These are phyloP conservation scores for Acacia acuminata DNA, from an alignment of 306 rosid genomes.

Conservation along the genomic window DNA sequence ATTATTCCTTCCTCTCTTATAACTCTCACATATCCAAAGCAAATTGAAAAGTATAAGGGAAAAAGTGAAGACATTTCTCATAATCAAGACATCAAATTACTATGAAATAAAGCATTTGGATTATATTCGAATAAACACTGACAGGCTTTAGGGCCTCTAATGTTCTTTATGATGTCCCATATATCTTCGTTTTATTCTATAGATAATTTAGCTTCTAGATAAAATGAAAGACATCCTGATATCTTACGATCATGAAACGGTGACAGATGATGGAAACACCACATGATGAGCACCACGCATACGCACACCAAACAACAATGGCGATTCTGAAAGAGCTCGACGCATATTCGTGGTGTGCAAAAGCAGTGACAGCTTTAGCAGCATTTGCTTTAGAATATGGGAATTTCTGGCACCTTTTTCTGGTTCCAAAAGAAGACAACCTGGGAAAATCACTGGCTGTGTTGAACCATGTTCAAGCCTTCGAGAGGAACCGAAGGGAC, in stretches of 20 bases:
- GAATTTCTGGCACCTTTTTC: conserved; percentile 40
- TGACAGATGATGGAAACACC: background rate
- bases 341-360: conserved; percentile 67
- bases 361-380: conserved; percentile 50
- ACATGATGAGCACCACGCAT: conserved; percentile 27
- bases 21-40: no score
- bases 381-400: conserved; percentile 49
- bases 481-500: conserved; percentile 33
- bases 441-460: conserved; percentile 44
- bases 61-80: no score
- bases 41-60: no score
- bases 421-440: conserved; percentile 31
- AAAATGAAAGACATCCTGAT: background rate
- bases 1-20: no score
- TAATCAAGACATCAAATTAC: no score
- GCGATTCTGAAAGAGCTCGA: conserved; percentile 37
- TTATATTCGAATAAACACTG: background rate
- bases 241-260: background rate
- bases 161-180: background rate
- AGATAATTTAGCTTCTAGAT: no score
- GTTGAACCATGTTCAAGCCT: conserved; percentile 25
- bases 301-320: conserved; percentile 46
- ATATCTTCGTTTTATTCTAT: no score
- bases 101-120: no score
- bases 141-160: background rate